phyloP scores from a whole-genome alignment of 805 yeast genomes.

The Grigorovia jiainica region DNA sequence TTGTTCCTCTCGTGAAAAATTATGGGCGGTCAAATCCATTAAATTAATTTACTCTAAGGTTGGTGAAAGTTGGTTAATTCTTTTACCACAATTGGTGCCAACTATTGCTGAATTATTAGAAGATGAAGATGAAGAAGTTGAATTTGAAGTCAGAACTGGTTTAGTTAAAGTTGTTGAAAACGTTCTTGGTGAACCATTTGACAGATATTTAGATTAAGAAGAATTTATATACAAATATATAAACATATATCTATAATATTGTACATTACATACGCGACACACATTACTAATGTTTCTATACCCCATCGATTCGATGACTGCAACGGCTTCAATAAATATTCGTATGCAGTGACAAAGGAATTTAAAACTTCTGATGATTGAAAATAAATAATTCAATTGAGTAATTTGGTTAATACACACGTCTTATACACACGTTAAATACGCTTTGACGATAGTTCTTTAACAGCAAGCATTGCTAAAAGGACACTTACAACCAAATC shows the following conservation, averaged over 20 bases:
- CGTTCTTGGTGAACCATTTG: constrained; percentile 91
- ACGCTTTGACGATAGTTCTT: too few relatives aligned
- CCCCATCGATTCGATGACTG: too few relatives aligned
- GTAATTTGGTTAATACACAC: too few relatives aligned
- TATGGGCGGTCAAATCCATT: constrained; percentile 74
- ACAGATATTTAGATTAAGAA: constrained; percentile 53
- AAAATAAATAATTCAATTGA: too few relatives aligned
- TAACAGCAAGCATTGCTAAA: too few relatives aligned
- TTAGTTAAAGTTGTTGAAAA: constrained; percentile 85
- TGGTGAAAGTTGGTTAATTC: constrained; percentile 88
- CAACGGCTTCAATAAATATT: too few relatives aligned
- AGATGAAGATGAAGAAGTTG: constrained; percentile 91
- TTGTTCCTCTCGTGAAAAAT: constrained; percentile 47
- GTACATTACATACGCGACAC: not conserved
- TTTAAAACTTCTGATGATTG: too few relatives aligned
- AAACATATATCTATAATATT: not conserved
- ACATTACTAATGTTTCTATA: too few relatives aligned
- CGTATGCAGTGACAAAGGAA: too few relatives aligned
- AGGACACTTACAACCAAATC: too few relatives aligned
- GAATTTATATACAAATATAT: not conserved
- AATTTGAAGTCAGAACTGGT: constrained; percentile 81
- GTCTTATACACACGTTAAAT: too few relatives aligned
- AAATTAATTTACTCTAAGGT: constrained; percentile 79
- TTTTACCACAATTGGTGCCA: constrained; percentile 92
- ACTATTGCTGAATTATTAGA: constrained; percentile 90